Conservation (phyloP, 1,284 basidiomycete species). For the Prillingera fragicola region DNA sequence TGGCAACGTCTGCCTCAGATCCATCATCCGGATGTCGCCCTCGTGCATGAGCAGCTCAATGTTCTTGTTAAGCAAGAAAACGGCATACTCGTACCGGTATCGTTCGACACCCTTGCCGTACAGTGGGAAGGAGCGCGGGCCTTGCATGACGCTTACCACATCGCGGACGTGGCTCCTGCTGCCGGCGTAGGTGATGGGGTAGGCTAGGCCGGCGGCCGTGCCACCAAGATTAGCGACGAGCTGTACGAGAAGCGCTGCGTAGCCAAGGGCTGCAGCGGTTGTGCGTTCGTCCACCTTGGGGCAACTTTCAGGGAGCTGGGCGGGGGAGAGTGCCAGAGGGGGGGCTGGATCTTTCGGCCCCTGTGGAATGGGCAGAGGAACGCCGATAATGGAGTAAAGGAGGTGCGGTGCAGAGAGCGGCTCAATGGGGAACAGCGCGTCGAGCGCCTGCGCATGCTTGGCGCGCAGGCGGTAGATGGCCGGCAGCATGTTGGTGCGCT, state of each 20-base stretch:
- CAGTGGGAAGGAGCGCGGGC: slow-evolving; percentile 89
- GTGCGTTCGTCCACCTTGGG: slow-evolving; percentile 70
- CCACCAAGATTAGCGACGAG: slow-evolving; percentile 70
- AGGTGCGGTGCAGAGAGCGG: slow-evolving; percentile 72
- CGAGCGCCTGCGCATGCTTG: slow-evolving; percentile 66
- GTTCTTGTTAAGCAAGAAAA: slow-evolving; percentile 94
- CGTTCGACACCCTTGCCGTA: slow-evolving; percentile 91
- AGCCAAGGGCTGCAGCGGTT: slow-evolving; percentile 79
- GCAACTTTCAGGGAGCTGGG: slow-evolving; percentile 46
- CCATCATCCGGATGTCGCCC: slow-evolving; percentile 74
- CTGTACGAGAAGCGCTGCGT: slow-evolving; percentile 75
- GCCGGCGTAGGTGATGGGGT: slow-evolving; percentile 82
- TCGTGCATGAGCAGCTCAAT: slow-evolving; percentile 93
- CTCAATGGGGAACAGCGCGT: slow-evolving; percentile 80
- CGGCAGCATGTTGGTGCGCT: slow-evolving; percentile 52
- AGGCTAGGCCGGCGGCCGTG: slow-evolving; percentile 56
- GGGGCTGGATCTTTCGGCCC: slow-evolving; percentile 73
- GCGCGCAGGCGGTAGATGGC: slow-evolving; percentile 58
- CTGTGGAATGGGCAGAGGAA: slow-evolving; percentile 77
- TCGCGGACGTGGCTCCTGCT: slow-evolving; percentile 83
- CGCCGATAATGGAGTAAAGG: slow-evolving; percentile 73
- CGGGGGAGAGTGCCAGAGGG: slow-evolving; percentile 62
- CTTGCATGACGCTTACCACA: slow-evolving; percentile 86
- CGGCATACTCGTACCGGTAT: slow-evolving; percentile 96
- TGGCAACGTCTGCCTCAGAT: slow-evolving; percentile 91